Conservation (phyloP, 164 flowering plant genomes). For the Berberis thunbergii region DNA sequence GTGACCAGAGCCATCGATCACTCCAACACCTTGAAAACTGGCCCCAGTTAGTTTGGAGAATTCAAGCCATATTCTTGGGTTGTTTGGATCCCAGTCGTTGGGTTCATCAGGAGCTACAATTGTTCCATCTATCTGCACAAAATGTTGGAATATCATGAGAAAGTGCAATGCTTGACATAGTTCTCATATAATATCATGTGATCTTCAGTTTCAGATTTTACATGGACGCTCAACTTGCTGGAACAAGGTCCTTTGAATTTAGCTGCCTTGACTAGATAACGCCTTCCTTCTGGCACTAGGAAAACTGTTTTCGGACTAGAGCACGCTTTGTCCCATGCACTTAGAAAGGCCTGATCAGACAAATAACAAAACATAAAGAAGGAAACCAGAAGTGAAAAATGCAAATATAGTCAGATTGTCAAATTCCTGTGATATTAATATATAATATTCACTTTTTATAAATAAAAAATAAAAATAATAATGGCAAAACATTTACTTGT, state of each 20-base stretch:
- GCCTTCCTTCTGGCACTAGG: constrained; percentile 62
- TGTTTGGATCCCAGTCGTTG: constrained; percentile 64
- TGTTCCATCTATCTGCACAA: constrained; percentile 70
- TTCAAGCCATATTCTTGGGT: constrained; percentile 62
- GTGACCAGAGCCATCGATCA: constrained; percentile 83
- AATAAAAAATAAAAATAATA: too few relatives aligned
- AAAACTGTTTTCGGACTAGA: constrained; percentile 50
- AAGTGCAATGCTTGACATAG: neutral
- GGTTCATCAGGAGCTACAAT: constrained; percentile 86
- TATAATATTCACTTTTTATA: too few relatives aligned
- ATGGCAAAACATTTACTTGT: constrained; percentile 31
- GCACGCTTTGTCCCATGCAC: constrained; percentile 76
- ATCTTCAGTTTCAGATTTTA: constrained; percentile 9
- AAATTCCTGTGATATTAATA: too few relatives aligned
- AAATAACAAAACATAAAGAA: neutral
- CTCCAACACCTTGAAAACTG: constrained; percentile 76
- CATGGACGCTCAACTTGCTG: constrained; percentile 54
- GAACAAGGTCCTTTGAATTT: constrained; percentile 78
- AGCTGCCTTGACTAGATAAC: constrained; percentile 70
- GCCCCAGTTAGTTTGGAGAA: constrained; percentile 56
- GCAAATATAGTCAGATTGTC: too few relatives aligned
- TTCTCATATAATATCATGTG: neutral
- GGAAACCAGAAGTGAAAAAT: neutral
- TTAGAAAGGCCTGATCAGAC: constrained; percentile 51
- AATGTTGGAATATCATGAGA: neutral